Evolutionary conservation across 2,329 filamentous ascomycete genomes (phyloP).

Genomic region (Lachnellula hyalina): DNA sequence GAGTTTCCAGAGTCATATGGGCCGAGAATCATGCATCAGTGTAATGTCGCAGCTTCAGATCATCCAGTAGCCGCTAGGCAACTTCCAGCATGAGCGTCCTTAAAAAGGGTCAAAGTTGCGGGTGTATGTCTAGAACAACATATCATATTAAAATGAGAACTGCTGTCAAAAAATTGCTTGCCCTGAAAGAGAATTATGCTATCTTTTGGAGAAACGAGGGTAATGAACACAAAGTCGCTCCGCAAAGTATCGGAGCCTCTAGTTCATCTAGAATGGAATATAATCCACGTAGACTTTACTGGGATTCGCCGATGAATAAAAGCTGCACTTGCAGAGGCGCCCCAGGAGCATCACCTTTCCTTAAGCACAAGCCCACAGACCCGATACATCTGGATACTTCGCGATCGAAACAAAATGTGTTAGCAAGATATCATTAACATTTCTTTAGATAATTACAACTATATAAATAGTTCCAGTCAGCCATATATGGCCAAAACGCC

Average conservation of each 20-base stretch:
- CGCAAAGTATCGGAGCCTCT: no score
- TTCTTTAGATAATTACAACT: background rate
- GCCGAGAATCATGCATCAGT: constrained; percentile 36
- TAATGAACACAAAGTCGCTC: no score
- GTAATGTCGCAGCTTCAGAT: constrained; percentile 25
- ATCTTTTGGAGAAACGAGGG: no score
- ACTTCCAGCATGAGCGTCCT: background rate
- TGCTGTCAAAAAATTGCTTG: no score
- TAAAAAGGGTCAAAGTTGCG: background rate
- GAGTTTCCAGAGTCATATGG: constrained; percentile 36
- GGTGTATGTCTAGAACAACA: background rate
- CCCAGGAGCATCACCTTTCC: background rate
- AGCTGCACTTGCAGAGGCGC: background rate
- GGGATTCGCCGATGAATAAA: background rate
- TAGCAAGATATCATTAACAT: background rate
- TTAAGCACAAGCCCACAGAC: background rate
- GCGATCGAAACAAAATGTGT: background rate
- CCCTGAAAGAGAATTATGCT: no score
- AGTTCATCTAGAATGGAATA: no score
- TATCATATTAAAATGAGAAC: no score
- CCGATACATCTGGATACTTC: background rate
- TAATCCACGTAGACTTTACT: no score
- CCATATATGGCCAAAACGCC: background rate
- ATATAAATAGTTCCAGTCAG: background rate
- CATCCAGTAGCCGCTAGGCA: constrained; percentile 11